Percentiles rank a stretch among this genome's conserved stretches.
Conservation (phyloP, 257 asterid genomes). For the Rhazya stricta region DNA sequence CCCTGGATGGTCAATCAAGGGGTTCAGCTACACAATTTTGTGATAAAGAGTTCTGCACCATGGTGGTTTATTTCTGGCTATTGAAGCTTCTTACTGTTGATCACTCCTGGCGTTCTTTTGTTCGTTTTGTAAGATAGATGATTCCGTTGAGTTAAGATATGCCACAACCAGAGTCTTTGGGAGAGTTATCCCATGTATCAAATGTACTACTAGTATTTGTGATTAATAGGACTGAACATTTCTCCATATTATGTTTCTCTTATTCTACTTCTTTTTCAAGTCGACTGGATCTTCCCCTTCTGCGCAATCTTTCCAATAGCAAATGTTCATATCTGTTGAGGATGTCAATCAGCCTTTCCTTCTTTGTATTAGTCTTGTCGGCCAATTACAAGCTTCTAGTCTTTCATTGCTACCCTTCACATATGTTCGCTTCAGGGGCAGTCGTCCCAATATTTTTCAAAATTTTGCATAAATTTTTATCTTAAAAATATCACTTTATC, state of each 20-base stretch:
- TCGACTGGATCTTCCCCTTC: not conserved
- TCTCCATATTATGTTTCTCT: not conserved
- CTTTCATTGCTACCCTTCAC: no score
- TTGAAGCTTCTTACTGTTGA: constrained; percentile 11
- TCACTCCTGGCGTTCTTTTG: constrained; percentile 16
- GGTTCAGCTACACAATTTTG: not conserved
- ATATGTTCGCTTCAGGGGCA: no score
- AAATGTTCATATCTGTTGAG: not conserved
- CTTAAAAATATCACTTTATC: no score
- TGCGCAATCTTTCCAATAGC: not conserved
- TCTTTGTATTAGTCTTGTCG: no score
- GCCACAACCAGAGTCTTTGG: constrained; percentile 16
- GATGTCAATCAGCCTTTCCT: not conserved
- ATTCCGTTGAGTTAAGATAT: constrained; percentile 13
- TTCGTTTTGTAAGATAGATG: constrained; percentile 41
- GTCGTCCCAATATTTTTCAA: no score
- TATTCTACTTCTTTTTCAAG: not conserved
- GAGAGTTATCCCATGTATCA: constrained; percentile 28
- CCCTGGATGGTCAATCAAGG: constrained; percentile 5
- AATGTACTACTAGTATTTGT: not conserved
- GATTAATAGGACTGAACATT: constrained; percentile 7
- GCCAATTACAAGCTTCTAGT: no score
- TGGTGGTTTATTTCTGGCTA: constrained; percentile 7
- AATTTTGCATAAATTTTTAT: no score
- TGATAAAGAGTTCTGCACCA: constrained; percentile 5